phyloP scores from a whole-genome alignment of 1,284 basidiomycete genomes.

The Fomitopsis betulina region DNA sequence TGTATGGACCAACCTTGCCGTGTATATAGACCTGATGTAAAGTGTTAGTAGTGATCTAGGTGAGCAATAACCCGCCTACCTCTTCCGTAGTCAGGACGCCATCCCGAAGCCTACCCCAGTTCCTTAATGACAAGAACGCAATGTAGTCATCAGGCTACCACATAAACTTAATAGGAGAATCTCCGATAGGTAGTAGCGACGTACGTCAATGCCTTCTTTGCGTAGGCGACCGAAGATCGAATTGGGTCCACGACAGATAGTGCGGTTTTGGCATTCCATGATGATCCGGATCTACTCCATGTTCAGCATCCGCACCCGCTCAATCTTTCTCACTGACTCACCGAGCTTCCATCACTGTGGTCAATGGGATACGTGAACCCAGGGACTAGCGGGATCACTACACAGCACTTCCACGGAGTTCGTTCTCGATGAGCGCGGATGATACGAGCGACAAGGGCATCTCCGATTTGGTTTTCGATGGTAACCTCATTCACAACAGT shows the following conservation, averaged over 20 bases:
- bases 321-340: conserved; percentile 35
- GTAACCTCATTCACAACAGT: conserved; percentile 84
- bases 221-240: conserved; percentile 89
- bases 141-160: conserved; percentile 86
- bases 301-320: not conserved
- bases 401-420: conserved; percentile 88
- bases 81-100: conserved; percentile 89
- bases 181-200: conserved; percentile 20
- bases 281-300: conserved; percentile 77
- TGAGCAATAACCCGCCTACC: conserved; percentile 32
- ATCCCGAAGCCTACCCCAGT: conserved; percentile 89
- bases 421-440: conserved; percentile 84
- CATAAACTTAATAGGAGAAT: conserved; percentile 1
- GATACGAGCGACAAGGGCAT: conserved; percentile 90
- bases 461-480: conserved; percentile 93
- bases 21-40: conserved; percentile 77
- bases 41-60: not conserved
- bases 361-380: conserved; percentile 95
- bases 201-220: conserved; percentile 85
- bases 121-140: conserved; percentile 86
- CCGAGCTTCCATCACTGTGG: conserved; percentile 87
- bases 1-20: conserved; percentile 48
- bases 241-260: conserved; percentile 85
- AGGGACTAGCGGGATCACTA: conserved; percentile 90
- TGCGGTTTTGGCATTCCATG: conserved; percentile 89